Base-by-base conservation (phyloP, 306 rosid species). In the Arachis stenosperma region DNA sequence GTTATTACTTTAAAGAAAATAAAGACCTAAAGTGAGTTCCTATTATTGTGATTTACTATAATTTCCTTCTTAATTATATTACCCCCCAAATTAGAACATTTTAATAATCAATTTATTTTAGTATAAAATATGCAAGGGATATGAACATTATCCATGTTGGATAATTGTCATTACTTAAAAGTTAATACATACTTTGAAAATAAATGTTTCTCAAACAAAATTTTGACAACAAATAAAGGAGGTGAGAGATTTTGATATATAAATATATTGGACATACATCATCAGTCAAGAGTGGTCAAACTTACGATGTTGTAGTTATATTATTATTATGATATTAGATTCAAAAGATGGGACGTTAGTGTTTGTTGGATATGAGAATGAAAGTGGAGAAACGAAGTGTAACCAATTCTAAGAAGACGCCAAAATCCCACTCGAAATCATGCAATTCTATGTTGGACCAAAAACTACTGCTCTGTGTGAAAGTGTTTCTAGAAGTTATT, bases 361-460 rank as follows among this genome's bases (percentile, higher is more conserved):
- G 11, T 78, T 76, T 75, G 80, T 82, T 66, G 76, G 81, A 76
- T 78, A 77, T 8, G 46, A 46, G 11, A 8, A 8, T 41, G 80
- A 75, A 62, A 80, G 70, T 72, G 79, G 89, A 86, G 71, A 69
- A 73, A 72, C 29, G 65, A 76, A 82, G 61, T 85, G 61, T 65
- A 76, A 71, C 75, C 78, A 2, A 75, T 79, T 73, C 15, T 63
- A 67, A 81, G 92, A 90, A 90, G 84, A 82, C 79, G 89, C 90
- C 97, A 88, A 88, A 88, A 80, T 65, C 70, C 65, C 90, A 83
- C 88, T 80, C 81, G 86, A 85, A 90, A 85, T 86, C 89, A 88
- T 79, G 89, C 90, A 80, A 86, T 82, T 78, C 87, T 76, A 79
- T 74, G 75, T 79, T 80, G 65, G 79, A 81, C 87, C 79, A 83